phyloP scores from a whole-genome alignment of 495 filamentous ascomycete genomes.

The Neurospora sublineolata region DNA sequence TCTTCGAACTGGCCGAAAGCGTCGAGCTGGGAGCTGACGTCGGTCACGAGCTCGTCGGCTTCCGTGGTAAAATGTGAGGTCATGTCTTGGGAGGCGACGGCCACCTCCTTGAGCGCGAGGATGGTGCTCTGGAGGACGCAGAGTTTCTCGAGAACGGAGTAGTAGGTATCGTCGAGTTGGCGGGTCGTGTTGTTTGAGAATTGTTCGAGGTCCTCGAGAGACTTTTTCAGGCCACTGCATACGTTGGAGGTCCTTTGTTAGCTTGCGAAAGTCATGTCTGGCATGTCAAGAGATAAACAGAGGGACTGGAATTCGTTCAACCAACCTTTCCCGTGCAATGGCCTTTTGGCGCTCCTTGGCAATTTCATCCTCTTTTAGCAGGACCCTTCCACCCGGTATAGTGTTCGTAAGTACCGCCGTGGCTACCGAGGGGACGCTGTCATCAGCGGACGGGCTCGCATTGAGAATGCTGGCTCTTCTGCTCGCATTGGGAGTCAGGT shows the following conservation, averaged over 20 bases:
- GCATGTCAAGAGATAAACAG: not conserved
- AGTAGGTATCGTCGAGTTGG: slow-evolving; percentile 78
- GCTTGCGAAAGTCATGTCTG: not conserved
- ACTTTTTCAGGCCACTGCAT: slow-evolving; percentile 29
- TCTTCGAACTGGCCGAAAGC: slow-evolving; percentile 56
- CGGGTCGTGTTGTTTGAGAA: slow-evolving; percentile 49
- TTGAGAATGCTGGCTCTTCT: slow-evolving; percentile 29
- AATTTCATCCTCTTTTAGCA: slow-evolving; percentile 23
- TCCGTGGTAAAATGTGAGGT: slow-evolving; percentile 52
- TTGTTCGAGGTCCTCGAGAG: slow-evolving; percentile 30
- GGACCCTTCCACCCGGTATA: not conserved
- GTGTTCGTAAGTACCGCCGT: not conserved
- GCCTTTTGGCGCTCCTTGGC: slow-evolving; percentile 31
- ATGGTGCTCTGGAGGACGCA: slow-evolving; percentile 57
- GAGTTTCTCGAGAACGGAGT: slow-evolving; percentile 69
- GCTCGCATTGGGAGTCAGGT: slow-evolving; percentile 29
- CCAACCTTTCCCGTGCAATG: slow-evolving; percentile 31
- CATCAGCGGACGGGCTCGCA: slow-evolving; percentile 16
- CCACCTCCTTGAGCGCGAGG: slow-evolving; percentile 55
- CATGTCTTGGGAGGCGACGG: slow-evolving; percentile 47
- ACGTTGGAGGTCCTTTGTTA: slow-evolving; percentile 7
- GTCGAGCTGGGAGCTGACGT: slow-evolving; percentile 54
- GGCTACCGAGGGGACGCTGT: slow-evolving; percentile 10
- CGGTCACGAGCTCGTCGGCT: slow-evolving; percentile 45
- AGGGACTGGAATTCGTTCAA: not conserved